Base-by-base conservation (phyloP, 352 stramenopile genomes). In the Globisporangium barbulae region DNA sequence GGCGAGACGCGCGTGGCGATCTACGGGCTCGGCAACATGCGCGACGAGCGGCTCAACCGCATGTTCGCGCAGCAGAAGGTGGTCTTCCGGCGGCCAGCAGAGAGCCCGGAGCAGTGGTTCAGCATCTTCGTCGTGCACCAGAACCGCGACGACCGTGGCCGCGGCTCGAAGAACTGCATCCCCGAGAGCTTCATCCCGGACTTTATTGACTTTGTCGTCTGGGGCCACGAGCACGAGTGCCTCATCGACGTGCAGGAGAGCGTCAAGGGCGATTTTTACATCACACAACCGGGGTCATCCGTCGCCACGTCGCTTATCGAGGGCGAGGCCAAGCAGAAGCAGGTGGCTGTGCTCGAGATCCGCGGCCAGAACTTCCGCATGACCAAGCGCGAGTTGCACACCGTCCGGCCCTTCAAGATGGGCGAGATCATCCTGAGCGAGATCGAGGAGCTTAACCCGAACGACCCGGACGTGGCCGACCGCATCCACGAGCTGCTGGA, bases 121-220 rank as follows among this genome's bases (percentile, higher is more conserved):
- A 99, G 98, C 71, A 94, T 99, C 35, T 99, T 99, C 73, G 89
- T 98, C 5, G 81, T 99, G 30, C 97, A 99, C 78, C 98, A 99
- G 82, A 99, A 99, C 78, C 88, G 97, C 59, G 95, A 99, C 72
- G 81, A 97, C 42, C 90, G 93, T 62, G 81, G 91, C 39, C 74
- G 85, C 21, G 96, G 96, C 31, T 73, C 68, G 25, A 99, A 99
- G 77, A 99, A 99, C 67, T 99, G 96, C 68, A 81, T 99, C 13
- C 94, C 97, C 28, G 97, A 99, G 77, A 93, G 84, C 59, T 97
- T 99, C 80, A 99, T 99, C 44, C 98, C 98, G 0, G 85, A 98
- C 54, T 99, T 98, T 79, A 99, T 99, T 69, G 96, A 99, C 70
- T 87, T 99, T 50, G 96, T 98, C 6, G 71, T 96, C 52, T 99